These are phyloP conservation scores for Pseudogymnoascus sp. DNA, from an alignment of 2,329 filamentous ascomycete species.

Conservation along the genomic window DNA sequence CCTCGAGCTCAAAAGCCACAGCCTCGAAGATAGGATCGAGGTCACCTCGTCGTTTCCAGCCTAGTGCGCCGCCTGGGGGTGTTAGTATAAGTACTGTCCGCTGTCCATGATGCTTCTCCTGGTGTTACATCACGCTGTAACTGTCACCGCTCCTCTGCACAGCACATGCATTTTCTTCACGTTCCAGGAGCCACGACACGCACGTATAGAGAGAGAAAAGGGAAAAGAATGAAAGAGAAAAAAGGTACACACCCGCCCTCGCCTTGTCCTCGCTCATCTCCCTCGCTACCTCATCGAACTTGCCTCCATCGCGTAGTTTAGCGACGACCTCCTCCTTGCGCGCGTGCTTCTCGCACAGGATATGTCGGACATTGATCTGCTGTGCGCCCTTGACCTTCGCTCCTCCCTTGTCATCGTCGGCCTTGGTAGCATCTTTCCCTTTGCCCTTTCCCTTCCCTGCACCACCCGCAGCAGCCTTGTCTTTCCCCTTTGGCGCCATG, in stretches of 20 bases:
- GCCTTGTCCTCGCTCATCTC: constrained; percentile 73
- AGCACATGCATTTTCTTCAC: neutral
- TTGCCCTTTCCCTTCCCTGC: constrained; percentile 13
- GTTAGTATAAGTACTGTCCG: neutral
- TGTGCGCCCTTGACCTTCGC: constrained; percentile 53
- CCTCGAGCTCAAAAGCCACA: constrained; percentile 60
- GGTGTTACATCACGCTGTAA: neutral
- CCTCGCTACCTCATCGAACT: constrained; percentile 67
- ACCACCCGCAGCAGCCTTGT: constrained; percentile 14
- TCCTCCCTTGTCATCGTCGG: constrained; percentile 30
- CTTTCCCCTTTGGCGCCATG: constrained; percentile 27
- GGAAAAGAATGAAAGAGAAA: constrained; percentile 1
- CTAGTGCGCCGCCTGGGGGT: constrained; percentile 55
- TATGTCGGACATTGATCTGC: constrained; percentile 67
- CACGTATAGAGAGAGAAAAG: neutral
- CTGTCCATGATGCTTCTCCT: neutral
- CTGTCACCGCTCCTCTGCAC: neutral
- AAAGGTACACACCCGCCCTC: constrained; percentile 43
- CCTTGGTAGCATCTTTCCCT: constrained; percentile 32
- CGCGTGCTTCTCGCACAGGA: constrained; percentile 64
- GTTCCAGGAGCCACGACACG: neutral
- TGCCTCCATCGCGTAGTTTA: constrained; percentile 56
- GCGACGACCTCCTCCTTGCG: constrained; percentile 69
- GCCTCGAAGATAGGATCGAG: constrained; percentile 64
- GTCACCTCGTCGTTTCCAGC: constrained; percentile 63